Conservation (phyloP, 2,329 filamentous ascomycete genomes). For the Thyridium curvatum region DNA sequence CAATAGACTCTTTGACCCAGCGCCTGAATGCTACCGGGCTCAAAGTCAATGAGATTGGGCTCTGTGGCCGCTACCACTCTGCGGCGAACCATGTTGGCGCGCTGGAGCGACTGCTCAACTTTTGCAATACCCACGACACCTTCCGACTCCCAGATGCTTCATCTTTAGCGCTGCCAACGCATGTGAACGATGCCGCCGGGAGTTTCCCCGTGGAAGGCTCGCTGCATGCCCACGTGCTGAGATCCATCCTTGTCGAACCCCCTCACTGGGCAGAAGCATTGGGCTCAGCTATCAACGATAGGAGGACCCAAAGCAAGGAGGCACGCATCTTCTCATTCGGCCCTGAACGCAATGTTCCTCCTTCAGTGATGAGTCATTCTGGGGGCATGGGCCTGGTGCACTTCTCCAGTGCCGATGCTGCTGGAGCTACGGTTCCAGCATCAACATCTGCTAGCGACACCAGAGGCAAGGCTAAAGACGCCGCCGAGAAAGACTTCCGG, state of each 20-base stretch:
- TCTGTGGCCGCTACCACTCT: constrained; percentile 25
- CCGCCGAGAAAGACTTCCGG: not conserved
- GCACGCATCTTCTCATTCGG: constrained; percentile 30
- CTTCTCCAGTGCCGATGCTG: constrained; percentile 2
- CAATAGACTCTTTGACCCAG: constrained; percentile 9
- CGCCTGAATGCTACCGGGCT: constrained; percentile 18
- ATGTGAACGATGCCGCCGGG: constrained; percentile 9
- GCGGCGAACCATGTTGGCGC: constrained; percentile 4
- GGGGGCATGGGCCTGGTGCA: constrained; percentile 13
- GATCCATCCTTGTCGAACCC: constrained; percentile 23
- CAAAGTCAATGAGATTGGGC: constrained; percentile 18
- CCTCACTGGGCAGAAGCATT: constrained; percentile 27
- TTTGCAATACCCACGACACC: constrained; percentile 16
- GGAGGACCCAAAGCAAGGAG: no score
- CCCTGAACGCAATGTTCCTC: constrained; percentile 26
- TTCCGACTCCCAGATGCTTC: constrained; percentile 26
- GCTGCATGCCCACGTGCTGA: constrained; percentile 22
- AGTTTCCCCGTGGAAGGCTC: constrained; percentile 11
- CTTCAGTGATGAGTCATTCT: constrained; percentile 17
- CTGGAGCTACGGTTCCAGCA: no score
- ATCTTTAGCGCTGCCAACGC: constrained; percentile 15
- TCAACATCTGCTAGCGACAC: no score
- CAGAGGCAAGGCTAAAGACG: not conserved
- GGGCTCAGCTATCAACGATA: constrained; percentile 6
- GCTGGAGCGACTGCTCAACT: no score